Evolutionary conservation across 306 rosid species (phyloP).

Genomic region (Vachellia collinsii): DNA sequence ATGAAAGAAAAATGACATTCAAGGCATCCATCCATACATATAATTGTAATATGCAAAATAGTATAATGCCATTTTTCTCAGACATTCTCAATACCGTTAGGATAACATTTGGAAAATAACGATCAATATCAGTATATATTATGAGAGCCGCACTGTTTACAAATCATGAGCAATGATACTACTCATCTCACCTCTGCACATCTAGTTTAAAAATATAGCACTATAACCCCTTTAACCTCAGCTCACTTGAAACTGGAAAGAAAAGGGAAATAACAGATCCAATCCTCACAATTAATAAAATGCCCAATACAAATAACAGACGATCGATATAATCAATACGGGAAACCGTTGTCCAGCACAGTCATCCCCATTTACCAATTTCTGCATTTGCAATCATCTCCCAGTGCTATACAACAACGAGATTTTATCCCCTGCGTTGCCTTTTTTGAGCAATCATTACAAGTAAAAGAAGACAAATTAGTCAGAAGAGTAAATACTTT

Average conservation of each 20-base stretch:
- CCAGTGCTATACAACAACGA: conserved; percentile 58
- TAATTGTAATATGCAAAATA: neutral
- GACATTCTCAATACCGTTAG: neutral
- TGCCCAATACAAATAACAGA: neutral
- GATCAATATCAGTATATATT: neutral
- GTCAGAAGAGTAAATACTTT: conserved; percentile 35
- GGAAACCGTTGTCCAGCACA: conserved; percentile 26
- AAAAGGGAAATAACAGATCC: neutral
- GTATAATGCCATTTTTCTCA: neutral
- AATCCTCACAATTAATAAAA: neutral
- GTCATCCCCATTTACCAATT: conserved; percentile 38
- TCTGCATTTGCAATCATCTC: conserved; percentile 27
- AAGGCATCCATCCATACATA: neutral
- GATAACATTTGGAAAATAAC: neutral
- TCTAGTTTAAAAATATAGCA: neutral
- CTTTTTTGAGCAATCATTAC: conserved; percentile 59
- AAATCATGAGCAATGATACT: neutral
- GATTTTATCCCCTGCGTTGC: conserved; percentile 45
- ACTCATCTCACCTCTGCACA: neutral
- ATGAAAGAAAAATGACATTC: neutral
- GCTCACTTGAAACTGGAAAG: neutral
- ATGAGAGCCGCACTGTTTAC: neutral
- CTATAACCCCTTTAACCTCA: neutral
- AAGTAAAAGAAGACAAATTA: conserved; percentile 41
- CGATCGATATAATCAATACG: conserved; percentile 22